Evolutionary conservation across 2,329 filamentous ascomycete species (phyloP), one percentile per base, ranked within the genome.

Genomic region (Torrubiellomyces zombiae): DNA sequence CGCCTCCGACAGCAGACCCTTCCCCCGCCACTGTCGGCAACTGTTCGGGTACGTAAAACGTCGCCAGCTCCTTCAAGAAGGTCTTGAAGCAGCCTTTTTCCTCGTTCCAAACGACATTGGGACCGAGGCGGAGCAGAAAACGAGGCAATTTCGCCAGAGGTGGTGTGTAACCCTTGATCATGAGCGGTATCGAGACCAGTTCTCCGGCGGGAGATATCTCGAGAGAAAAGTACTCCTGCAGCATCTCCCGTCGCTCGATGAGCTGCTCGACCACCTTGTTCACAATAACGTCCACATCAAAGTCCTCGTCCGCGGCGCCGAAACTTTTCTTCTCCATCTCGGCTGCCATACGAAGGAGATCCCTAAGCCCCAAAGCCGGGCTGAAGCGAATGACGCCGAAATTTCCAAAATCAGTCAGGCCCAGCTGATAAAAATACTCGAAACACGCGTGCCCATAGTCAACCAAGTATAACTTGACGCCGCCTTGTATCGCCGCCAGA

Each of bases 401-500:
- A 45, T 98, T 98, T 2, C 78, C 82, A 51, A 98, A 98, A 43
- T 98, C 83, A 0, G 83, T 92, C 18, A 98, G 64, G 0, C 83
- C 86, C 12, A 95, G 56, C 51, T 98, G 89, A 53, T 98, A 98
- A 48, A 95, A 91, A 47, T 86, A 91, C 39, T 95, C 86, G 32
- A 73, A 78, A 46, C 72, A 79, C 2, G 79, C 57, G 45, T 86
- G 73, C 8, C 83, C 89, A 43, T 98, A 98, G 50, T 98, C 89
- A 26, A 98, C 63, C 13, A 98, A 67, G 47, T 79, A 94, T 6
- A 98, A 65, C 45, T 85, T 92, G 7, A 95, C 77, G 9, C 86
- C 89, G 18, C 80, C 75, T 51, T 98, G 89, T 18, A 98, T 78
- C 10, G 89, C 83, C n/a, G 75, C 85, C 9, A 98, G 68, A 8